A percentile compares a stretch with the other conserved stretches of the same genome.
Evolutionary conservation across 345 rosid species (phyloP).

Genomic region (Atalantia buxifolia): DNA sequence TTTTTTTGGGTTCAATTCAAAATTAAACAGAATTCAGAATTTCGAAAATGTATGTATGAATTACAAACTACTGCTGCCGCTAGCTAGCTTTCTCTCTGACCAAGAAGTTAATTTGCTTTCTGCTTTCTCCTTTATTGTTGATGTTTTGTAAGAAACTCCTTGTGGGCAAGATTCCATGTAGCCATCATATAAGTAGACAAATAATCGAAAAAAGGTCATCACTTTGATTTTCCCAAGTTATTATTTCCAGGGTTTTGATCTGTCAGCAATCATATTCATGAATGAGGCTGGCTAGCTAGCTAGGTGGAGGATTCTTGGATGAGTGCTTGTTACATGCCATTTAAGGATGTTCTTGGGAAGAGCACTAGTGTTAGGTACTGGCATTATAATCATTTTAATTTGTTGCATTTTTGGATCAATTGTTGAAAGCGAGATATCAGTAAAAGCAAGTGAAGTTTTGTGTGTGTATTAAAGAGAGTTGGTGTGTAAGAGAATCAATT

Average conservation of each 20-base stretch:
- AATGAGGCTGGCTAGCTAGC: neutral
- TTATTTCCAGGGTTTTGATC: slow-evolving; percentile 16
- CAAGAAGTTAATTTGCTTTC: neutral
- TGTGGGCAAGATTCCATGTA: slow-evolving; percentile 32
- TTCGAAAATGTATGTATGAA: neutral
- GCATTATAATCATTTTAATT: neutral
- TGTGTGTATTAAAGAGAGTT: neutral
- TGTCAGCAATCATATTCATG: slow-evolving; percentile 29
- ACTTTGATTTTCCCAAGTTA: slow-evolving; percentile 20
- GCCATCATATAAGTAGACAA: slow-evolving; percentile 25
- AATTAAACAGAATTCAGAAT: neutral
- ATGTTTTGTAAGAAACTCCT: slow-evolving; percentile 18
- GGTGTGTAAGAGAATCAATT: neutral
- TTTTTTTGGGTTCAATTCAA: neutral
- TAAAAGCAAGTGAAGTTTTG: neutral
- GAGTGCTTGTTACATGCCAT: slow-evolving; percentile 22
- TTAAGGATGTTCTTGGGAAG: slow-evolving; percentile 18
- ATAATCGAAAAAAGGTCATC: slow-evolving; percentile 17
- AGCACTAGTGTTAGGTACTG: neutral
- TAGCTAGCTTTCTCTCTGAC: slow-evolving; percentile 1
- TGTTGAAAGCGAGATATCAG: slow-evolving; percentile 23
- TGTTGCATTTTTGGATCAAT: slow-evolving; percentile 1
- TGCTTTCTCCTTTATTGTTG: neutral
- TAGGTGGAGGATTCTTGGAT: slow-evolving; percentile 17
- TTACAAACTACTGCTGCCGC: neutral